These are phyloP conservation scores for Xylaria hypoxylon DNA, from an alignment of 2,329 filamentous ascomycete genomes.

Conservation along the genomic window DNA sequence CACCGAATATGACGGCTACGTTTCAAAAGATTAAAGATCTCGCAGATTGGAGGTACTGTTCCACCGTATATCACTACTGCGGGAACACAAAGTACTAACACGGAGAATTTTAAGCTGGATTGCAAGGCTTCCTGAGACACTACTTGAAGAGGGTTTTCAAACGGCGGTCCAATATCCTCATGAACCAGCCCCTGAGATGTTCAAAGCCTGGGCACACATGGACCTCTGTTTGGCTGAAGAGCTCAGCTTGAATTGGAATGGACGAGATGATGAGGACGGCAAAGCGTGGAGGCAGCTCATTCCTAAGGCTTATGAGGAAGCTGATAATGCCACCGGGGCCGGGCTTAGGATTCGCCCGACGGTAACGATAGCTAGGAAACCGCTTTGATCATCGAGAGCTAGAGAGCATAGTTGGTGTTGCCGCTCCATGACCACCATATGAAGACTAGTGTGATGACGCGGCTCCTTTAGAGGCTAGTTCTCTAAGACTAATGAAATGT, in stretches of 20 bases:
- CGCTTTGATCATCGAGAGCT: neutral
- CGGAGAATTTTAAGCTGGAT: slow-evolving; percentile 22
- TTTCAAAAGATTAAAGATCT: slow-evolving; percentile 20
- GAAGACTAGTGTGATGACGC: neutral
- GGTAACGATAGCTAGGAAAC: slow-evolving; percentile 34
- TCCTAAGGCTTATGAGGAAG: slow-evolving; percentile 25
- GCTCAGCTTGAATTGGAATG: slow-evolving; percentile 20
- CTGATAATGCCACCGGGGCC: slow-evolving; percentile 17
- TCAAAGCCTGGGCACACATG: slow-evolving; percentile 25
- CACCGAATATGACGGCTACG: slow-evolving; percentile 21
- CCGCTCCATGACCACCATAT: no score
- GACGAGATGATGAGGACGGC: slow-evolving; percentile 10
- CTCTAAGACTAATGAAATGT: neutral
- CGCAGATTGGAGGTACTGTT: slow-evolving; percentile 32
- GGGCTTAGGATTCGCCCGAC: slow-evolving; percentile 20
- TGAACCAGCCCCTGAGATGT: slow-evolving; percentile 23
- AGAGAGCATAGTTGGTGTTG: neutral
- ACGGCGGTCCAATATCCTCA: slow-evolving; percentile 13
- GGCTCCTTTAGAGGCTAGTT: neutral
- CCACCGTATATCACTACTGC: neutral
- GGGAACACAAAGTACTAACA: slow-evolving; percentile 1
- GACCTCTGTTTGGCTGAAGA: slow-evolving; percentile 31
- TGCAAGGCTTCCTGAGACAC: slow-evolving; percentile 19
- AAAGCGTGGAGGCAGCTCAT: slow-evolving; percentile 21
- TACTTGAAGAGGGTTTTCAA: slow-evolving; percentile 32